Evolutionary conservation across 768 basidiomycete genomes (phyloP), one percentile per base, ranked within the genome.

Genomic region (Naganishia onofrii): DNA sequence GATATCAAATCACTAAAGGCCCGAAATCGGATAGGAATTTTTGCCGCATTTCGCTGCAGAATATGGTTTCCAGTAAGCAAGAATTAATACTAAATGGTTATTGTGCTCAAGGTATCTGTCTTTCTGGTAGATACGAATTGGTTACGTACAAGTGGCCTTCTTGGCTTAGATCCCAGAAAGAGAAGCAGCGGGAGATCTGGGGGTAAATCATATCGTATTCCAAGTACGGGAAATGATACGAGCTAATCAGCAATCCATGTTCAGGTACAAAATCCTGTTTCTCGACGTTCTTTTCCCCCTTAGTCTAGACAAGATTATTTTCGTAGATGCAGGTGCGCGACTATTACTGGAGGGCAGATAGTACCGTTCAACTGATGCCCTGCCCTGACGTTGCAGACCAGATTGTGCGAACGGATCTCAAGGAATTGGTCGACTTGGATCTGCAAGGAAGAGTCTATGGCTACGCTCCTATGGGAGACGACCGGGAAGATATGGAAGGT

Each of bases 131-230:
- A 34, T 99, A 96, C 77, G 95, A 98, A 77, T 85, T 99, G 17
- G 91, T 99, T 67, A 99, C 96, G 0, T 99, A 98, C 84, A 96
- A 96, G 77, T 99, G 95, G 95, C 96, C 96, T 0, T 91, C 90
- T 0, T 99, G 95, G 95, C 85, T 99, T 4, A 89, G 93, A n/a
- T 87, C 87, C 17, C 96, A 98, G 78, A 93, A 89, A 70, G 96
- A 99, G 83, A 99, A 99, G 81, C 96, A 99, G 80, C 87, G 96
- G 12, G 89, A 95, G 68, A 99, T 99, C 74, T 98, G 96, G 96
- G 95, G 92, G 80, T 82, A 34, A 70, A 78, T 72, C 23, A n/a
- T 31, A 21, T 23, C 42, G 32, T 42, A 8, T 21, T 48, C n/a
- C n/a, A n/a, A n/a, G 29, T 26, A 12, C 19, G 21, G 12, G 31